phyloP scores from a whole-genome alignment of 345 rosid species.

The Eucalyptus cladocalyx region DNA sequence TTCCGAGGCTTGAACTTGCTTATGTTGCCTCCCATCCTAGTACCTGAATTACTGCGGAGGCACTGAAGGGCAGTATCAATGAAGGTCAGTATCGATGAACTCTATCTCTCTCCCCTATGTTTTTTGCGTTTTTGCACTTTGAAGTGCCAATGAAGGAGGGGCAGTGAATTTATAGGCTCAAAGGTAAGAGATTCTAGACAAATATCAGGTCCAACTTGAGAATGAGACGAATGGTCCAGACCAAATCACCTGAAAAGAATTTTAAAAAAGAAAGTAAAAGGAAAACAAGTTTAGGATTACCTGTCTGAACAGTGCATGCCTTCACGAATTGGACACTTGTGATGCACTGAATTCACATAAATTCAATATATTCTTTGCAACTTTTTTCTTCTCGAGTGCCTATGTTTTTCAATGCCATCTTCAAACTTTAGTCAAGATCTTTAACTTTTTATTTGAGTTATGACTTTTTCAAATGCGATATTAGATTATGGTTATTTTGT shows the following conservation, averaged over 20 bases:
- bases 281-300: not conserved
- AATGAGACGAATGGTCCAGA: not conserved
- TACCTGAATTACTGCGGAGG: not conserved
- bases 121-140: not conserved
- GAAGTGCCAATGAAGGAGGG: not conserved
- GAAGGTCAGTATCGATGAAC: not conserved
- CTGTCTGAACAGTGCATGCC: not conserved
- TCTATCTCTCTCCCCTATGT: not conserved
- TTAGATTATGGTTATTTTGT: not conserved
- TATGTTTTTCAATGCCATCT: not conserved
- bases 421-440: not conserved
- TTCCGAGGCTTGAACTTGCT: slow-evolving; percentile 15
- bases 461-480: not conserved
- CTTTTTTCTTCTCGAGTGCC: not conserved
- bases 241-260: not conserved
- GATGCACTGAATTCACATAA: not conserved
- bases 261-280: not conserved
- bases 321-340: not conserved
- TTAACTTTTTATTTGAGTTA: not conserved
- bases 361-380: not conserved
- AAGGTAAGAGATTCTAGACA: not conserved
- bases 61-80: not conserved
- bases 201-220: not conserved
- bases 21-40: slow-evolving; percentile 15
- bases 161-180: not conserved